These are phyloP conservation scores for Lentinula detonsa DNA, from an alignment of 768 basidiomycete species.

Conservation along the genomic window DNA sequence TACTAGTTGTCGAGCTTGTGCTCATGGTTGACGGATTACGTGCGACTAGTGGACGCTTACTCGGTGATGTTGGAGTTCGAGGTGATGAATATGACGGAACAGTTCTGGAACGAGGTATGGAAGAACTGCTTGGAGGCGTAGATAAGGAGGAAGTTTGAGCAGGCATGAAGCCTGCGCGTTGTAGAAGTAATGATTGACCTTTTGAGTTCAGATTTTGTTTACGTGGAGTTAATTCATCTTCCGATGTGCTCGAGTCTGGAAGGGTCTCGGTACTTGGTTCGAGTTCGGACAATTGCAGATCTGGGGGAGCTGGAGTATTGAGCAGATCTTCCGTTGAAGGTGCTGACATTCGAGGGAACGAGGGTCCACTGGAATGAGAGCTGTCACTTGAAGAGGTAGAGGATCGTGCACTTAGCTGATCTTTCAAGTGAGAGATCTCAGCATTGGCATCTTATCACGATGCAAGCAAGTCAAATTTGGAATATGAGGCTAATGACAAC, in stretches of 20 bases:
- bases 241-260: slow-evolving; percentile 30
- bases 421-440: slow-evolving; percentile 78
- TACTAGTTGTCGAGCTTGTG: slow-evolving; percentile 35
- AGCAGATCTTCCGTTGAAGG: slow-evolving; percentile 50
- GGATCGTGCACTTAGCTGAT: slow-evolving; percentile 50
- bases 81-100: slow-evolving; percentile 48
- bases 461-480: slow-evolving; percentile 8
- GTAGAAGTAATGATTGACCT: slow-evolving; percentile 42
- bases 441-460: slow-evolving; percentile 65
- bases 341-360: slow-evolving; percentile 12
- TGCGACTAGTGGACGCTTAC: slow-evolving; percentile 28
- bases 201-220: slow-evolving; percentile 23
- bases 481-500: not conserved
- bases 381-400: slow-evolving; percentile 11
- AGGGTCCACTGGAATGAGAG: not conserved
- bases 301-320: slow-evolving; percentile 49
- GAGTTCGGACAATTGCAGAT: slow-evolving; percentile 56
- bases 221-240: slow-evolving; percentile 26
- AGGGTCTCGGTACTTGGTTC: slow-evolving; percentile 36
- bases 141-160: slow-evolving; percentile 32
- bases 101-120: slow-evolving; percentile 52
- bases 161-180: slow-evolving; percentile 44
- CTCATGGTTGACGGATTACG: slow-evolving; percentile 33
- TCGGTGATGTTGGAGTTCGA: slow-evolving; percentile 36
- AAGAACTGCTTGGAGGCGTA: slow-evolving; percentile 34